Evolutionary conservation across 352 stramenopile genomes (phyloP).

Genomic region (Phytopythium boreale): DNA sequence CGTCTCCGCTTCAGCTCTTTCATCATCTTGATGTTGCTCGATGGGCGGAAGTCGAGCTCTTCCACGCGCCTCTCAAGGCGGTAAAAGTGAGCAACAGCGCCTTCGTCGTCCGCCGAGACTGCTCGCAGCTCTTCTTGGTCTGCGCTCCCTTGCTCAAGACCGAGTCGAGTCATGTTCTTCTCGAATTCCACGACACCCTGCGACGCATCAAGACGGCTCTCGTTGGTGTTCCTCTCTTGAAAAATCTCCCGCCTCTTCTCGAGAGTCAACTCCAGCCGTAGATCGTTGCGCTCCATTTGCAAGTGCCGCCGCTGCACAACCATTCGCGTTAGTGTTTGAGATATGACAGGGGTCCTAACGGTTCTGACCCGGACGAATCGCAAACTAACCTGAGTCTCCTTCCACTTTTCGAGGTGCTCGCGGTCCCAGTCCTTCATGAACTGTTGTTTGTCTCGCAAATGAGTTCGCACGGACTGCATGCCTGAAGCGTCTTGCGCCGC

Average conservation of each 20-base stretch:
- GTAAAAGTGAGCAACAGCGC: conserved; percentile 35
- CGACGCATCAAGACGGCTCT: conserved; percentile 35
- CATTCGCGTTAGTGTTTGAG: neutral
- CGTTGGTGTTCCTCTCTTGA: conserved; percentile 17
- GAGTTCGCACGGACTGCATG: conserved; percentile 30
- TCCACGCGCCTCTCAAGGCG: conserved; percentile 45
- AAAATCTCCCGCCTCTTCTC: conserved; percentile 39
- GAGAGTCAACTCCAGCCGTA: conserved; percentile 60
- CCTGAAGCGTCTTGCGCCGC: conserved; percentile 16
- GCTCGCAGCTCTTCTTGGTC: conserved; percentile 28
- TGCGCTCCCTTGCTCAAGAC: conserved; percentile 17
- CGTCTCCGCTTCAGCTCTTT: conserved; percentile 69
- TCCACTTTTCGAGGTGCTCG: conserved; percentile 50
- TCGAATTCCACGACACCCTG: conserved; percentile 56
- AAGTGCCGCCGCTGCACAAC: conserved; percentile 23
- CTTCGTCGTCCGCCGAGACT: conserved; percentile 36
- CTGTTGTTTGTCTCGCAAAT: conserved; percentile 52
- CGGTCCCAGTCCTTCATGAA: conserved; percentile 67
- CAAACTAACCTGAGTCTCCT: conserved; percentile 43
- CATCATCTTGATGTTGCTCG: conserved; percentile 84
- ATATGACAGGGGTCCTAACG: neutral
- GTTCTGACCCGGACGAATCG: neutral
- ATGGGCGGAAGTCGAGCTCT: conserved; percentile 59
- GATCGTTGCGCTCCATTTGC: conserved; percentile 41
- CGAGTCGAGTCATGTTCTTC: conserved; percentile 60